Percentiles rank a stretch among this genome's conserved stretches.
Evolutionary conservation across 495 filamentous ascomycete species (phyloP).

Genomic region (Cenococcum geophilum): DNA sequence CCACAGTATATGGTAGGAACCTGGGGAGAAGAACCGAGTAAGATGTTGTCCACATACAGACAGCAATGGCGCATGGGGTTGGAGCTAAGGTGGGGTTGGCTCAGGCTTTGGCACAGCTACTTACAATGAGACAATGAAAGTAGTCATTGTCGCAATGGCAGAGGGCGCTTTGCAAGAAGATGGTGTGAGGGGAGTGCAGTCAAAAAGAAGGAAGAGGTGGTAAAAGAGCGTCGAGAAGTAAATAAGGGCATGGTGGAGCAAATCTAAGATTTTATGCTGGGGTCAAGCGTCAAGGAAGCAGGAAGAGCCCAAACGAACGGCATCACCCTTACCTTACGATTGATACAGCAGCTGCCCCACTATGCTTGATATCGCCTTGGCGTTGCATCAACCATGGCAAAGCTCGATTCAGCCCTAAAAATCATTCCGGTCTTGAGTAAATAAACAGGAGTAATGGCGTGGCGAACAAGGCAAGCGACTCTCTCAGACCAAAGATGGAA

Average conservation of each 20-base stretch:
- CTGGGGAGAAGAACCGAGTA: constrained; percentile 41
- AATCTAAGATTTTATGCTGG: not conserved
- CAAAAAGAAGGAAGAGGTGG: not conserved
- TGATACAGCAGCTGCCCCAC: not conserved
- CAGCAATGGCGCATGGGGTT: not conserved
- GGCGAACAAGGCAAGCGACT: too few species aligned
- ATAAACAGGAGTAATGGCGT: too few species aligned
- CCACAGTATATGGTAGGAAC: constrained; percentile 83
- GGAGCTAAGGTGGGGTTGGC: not conserved
- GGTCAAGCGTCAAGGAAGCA: not conserved
- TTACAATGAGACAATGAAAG: constrained; percentile 36
- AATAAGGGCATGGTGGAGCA: not conserved
- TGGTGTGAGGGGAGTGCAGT: not conserved
- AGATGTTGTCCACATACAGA: not conserved
- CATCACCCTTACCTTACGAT: not conserved
- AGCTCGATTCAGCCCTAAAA: not conserved
- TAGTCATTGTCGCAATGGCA: constrained; percentile 22
- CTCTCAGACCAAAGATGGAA: too few species aligned
- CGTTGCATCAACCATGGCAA: not conserved
- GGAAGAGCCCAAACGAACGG: not conserved
- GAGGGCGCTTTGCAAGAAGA: not conserved
- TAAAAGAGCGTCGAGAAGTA: not conserved
- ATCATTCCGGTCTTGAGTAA: not conserved
- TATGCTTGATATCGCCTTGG: not conserved
- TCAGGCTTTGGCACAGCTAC: constrained; percentile 7